phyloP scores from a whole-genome alignment of 768 basidiomycete genomes.

The Kwoniella pini region DNA sequence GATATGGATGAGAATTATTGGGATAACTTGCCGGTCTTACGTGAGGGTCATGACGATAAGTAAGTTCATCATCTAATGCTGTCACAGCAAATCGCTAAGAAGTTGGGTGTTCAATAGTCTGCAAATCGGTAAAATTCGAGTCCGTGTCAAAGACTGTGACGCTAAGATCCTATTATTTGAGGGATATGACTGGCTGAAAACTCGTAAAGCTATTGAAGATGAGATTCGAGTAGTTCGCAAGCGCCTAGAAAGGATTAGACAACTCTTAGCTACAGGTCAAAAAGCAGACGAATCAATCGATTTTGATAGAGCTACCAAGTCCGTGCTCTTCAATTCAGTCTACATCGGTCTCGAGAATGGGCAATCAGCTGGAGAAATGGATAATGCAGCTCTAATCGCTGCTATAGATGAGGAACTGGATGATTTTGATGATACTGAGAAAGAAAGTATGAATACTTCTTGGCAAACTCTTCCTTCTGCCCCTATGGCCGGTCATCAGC shows the following conservation, averaged over 20 bases:
- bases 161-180: conserved; percentile 76
- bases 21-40: conserved; percentile 29
- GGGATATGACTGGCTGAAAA: conserved; percentile 90
- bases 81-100: background rate
- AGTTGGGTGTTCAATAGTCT: background rate
- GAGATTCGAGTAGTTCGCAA: conserved; percentile 85
- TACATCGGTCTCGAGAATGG: conserved; percentile 81
- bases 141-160: conserved; percentile 62
- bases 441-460: conserved; percentile 67
- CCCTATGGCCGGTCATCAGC: background rate
- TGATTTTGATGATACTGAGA: conserved; percentile 62
- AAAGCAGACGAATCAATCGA: conserved; percentile 68
- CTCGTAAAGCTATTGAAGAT: conserved; percentile 81
- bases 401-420: conserved; percentile 90
- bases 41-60: conserved; percentile 25
- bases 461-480: conserved; percentile 76
- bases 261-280: conserved; percentile 88
- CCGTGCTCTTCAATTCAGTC: conserved; percentile 88
- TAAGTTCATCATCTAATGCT: conserved; percentile 14
- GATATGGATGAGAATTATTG: conserved; percentile 68
- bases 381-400: conserved; percentile 74
- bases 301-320: conserved; percentile 63
- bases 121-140: conserved; percentile 39
- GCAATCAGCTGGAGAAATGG: conserved; percentile 66
- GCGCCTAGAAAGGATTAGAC: conserved; percentile 81